These are phyloP conservation scores for Themeda triandra DNA, from an alignment of 176 grass and related monocot genomes.

Conservation along the genomic window DNA sequence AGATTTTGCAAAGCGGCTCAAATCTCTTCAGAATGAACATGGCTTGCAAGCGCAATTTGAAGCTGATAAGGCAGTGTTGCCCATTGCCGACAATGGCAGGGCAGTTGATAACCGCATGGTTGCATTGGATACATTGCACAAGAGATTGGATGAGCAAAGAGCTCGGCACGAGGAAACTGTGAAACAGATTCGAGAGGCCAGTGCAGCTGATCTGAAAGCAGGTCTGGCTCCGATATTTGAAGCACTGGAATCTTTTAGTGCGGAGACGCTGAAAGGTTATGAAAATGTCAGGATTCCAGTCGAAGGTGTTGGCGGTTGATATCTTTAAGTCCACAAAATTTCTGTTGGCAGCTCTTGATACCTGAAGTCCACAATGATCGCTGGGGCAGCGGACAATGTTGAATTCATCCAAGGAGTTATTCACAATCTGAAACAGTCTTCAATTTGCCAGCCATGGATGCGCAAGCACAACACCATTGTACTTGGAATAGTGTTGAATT, in stretches of 20 bases:
- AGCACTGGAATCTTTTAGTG: conserved; percentile 65
- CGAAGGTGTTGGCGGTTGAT: conserved; percentile 7
- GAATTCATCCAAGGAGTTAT: neutral
- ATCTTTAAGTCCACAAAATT: neutral
- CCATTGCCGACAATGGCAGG: conserved; percentile 6
- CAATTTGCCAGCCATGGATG: neutral
- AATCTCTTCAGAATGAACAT: conserved; percentile 43
- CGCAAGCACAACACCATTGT: neutral
- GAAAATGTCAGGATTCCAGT: conserved; percentile 60
- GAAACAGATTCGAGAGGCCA: conserved; percentile 58
- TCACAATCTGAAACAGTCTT: conserved; percentile 7
- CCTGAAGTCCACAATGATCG: conserved; percentile 4
- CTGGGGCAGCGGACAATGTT: neutral
- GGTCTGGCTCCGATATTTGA: conserved; percentile 74
- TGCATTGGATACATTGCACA: conserved; percentile 60
- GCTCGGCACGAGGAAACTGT: conserved; percentile 58
- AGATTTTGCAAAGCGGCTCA: conserved; percentile 61
- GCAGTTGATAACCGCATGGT: conserved; percentile 50
- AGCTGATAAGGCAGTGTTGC: conserved; percentile 19
- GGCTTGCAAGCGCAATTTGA: conserved; percentile 28
- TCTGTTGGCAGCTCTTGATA: conserved; percentile 5
- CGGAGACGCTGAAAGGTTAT: conserved; percentile 58
- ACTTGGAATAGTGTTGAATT: neutral
- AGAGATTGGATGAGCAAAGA: conserved; percentile 65
- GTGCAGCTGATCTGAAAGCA: conserved; percentile 60